Base-by-base conservation (phyloP, 1,284 basidiomycete species). In the Apiotrichum montevideense region DNA sequence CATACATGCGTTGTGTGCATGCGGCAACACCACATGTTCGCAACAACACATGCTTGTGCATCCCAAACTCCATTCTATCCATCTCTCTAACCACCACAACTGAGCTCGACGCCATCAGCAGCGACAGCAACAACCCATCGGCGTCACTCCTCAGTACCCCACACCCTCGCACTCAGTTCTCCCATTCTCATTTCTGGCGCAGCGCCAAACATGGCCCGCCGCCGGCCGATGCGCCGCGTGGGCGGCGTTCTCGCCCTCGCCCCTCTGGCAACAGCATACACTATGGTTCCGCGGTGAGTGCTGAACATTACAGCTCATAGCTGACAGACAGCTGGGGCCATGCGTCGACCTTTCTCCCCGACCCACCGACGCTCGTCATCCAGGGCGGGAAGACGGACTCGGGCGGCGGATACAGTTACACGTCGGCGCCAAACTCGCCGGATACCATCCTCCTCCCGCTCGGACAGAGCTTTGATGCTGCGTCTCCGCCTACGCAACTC, bases 371-470 rank as follows among this genome's bases (percentile, higher is more conserved):
- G 6, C 78, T 92, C 42, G 84, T 84, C 70, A 76, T 91, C 43
- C 85, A 87, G 57, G 90, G 90, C 34, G 90, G 90, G 55, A 85
- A 88, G 68, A 85, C 83, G 33, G 87, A 90, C 71, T 78, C 81
- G 15, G 83, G 76, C 71, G 85, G 86, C 66, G 70, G 79, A 8
- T 87, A 80, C 68, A 83, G 84, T 2, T 93, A 92, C 73, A 81
- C 81, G 37, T 82, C 84, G 32, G 87, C 88, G 14, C 86, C 86
- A 56, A 86, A 83, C 65, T 82, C 78, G 59, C 82, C 84, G 66
- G 87, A 90, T 63, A 72, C 88, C 21, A 78, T 91, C 44, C 79
- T 79, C 42, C 81, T 93, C 15, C 80, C 87, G 43, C 82, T 92
- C 35, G 80, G 82, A 3, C 65, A 74, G 3, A 69, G 83, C 2